A percentile compares a stretch with the other conserved stretches of the same genome.
Conservation (phyloP, 1,284 basidiomycete genomes). For the Cutaneotrichosporon sp. region DNA sequence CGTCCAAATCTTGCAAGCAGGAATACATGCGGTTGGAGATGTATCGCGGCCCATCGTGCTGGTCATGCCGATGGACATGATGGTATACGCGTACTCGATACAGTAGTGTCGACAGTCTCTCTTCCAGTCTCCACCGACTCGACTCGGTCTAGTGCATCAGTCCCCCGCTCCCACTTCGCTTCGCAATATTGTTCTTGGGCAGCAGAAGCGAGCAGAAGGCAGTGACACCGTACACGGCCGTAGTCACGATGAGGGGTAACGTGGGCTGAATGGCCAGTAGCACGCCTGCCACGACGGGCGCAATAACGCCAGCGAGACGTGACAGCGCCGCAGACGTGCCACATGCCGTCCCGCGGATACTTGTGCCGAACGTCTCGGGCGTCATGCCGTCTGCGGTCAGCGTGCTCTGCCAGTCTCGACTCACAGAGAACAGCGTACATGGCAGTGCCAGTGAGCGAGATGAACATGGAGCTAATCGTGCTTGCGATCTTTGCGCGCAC, state of each 20-base stretch:
- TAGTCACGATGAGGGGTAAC: conserved; percentile 73
- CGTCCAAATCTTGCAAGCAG: no score
- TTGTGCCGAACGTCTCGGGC: conserved; percentile 78
- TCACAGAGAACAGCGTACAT: conserved; percentile 90
- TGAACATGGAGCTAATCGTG: conserved; percentile 70
- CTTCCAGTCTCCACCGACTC: no score
- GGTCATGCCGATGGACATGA: neutral
- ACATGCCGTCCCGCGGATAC: conserved; percentile 82
- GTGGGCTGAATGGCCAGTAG: conserved; percentile 66
- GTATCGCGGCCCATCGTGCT: neutral
- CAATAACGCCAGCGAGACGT: conserved; percentile 85
- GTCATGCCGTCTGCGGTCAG: conserved; percentile 62
- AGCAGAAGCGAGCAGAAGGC: conserved; percentile 64
- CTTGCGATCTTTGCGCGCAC: conserved; percentile 62
- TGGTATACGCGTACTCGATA: neutral
- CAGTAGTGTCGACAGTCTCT: neutral
- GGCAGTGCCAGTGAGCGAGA: conserved; percentile 74
- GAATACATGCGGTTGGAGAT: no score
- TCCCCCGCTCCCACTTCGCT: neutral
- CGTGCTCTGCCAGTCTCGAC: conserved; percentile 47
- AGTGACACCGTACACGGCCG: conserved; percentile 64
- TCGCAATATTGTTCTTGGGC: conserved; percentile 20
- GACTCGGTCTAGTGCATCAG: conserved; percentile 1
- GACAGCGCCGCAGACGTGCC: conserved; percentile 86
- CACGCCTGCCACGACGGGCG: conserved; percentile 77